These are phyloP conservation scores for Chalaropsis ovoidea DNA, from an alignment of 2,329 filamentous ascomycete species.

Conservation along the genomic window DNA sequence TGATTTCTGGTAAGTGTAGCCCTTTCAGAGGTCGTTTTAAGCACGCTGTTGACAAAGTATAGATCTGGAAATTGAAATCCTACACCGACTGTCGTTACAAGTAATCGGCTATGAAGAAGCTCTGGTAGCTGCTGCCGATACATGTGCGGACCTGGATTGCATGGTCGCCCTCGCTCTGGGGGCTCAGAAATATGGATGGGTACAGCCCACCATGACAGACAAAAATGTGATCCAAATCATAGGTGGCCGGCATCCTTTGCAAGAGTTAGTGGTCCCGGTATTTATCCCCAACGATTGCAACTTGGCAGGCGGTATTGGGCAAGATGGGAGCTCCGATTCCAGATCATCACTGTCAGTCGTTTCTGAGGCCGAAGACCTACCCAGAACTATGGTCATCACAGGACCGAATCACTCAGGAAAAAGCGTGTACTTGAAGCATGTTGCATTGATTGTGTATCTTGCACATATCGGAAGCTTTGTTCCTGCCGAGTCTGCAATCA, in stretches of 20 bases:
- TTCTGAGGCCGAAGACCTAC: constrained; percentile 11
- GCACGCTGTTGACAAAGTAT: constrained; percentile 12
- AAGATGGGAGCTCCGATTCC: constrained; percentile 9
- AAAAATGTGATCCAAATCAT: constrained; percentile 63
- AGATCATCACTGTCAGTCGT: background rate
- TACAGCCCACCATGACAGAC: constrained; percentile 56
- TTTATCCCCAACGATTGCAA: constrained; percentile 76
- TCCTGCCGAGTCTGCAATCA: constrained; percentile 61
- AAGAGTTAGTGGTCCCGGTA: constrained; percentile 68
- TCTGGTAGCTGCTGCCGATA: constrained; percentile 60
- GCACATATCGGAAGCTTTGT: constrained; percentile 90
- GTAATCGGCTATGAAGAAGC: constrained; percentile 59
- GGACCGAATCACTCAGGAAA: constrained; percentile 96
- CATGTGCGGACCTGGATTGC: constrained; percentile 80
- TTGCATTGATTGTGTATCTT: constrained; percentile 81
- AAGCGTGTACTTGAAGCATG: constrained; percentile 89
- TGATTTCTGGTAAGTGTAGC: constrained; percentile 60
- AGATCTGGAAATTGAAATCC: constrained; percentile 84
- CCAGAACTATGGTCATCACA: constrained; percentile 63
- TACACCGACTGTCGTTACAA: constrained; percentile 62
- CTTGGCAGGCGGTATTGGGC: constrained; percentile 51
- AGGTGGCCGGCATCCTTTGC: constrained; percentile 74
- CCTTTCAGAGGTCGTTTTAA: background rate
- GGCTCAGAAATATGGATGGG: constrained; percentile 63
- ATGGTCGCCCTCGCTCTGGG: constrained; percentile 69